Evolutionary conservation across 2,329 filamentous ascomycete genomes (phyloP).

Genomic region (Talaromyces sp.): DNA sequence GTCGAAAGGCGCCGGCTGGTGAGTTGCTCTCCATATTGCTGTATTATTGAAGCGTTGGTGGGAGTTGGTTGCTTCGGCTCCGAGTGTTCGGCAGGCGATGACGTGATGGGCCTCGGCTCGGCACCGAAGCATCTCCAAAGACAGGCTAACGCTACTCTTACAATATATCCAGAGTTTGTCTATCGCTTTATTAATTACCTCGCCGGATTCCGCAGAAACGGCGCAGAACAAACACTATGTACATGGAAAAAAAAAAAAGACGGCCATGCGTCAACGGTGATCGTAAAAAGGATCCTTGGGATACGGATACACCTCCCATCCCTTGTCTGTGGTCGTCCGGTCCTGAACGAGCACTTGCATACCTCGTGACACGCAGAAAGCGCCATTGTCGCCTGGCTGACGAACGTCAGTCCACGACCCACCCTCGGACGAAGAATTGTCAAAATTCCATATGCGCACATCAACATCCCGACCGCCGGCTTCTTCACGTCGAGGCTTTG

Average conservation of each 20-base stretch:
- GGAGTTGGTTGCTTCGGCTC: background rate
- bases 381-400: background rate
- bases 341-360: background rate
- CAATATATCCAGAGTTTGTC: too few species aligned
- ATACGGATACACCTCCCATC: background rate
- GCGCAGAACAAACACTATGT: too few species aligned
- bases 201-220: too few species aligned
- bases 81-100: background rate
- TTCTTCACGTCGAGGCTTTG: background rate
- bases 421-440: background rate
- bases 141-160: too few species aligned
- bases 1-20: background rate
- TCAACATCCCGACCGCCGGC: background rate
- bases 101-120: background rate
- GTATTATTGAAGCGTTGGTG: background rate
- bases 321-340: background rate
- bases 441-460: background rate
- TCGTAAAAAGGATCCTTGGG: background rate
- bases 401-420: background rate
- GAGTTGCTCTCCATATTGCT: background rate
- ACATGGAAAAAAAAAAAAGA: background rate
- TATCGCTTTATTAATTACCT: too few species aligned
- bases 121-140: too few species aligned
- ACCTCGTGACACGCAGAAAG: background rate
- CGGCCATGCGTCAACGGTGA: background rate